phyloP scores from a whole-genome alignment of 371 early-diverging fungal species.

The Smittium culicis region DNA sequence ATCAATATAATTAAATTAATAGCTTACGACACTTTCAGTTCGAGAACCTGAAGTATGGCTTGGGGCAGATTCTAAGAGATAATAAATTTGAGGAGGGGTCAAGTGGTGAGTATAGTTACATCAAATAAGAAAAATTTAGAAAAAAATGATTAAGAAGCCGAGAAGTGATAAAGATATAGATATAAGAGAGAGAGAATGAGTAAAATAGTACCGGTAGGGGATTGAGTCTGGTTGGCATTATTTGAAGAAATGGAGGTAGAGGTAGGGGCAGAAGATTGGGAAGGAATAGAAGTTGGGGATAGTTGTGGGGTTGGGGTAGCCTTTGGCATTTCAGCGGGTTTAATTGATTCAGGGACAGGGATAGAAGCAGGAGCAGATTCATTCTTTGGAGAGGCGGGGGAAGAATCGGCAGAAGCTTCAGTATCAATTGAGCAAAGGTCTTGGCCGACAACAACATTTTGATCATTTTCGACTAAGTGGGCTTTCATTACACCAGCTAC shows the following conservation, averaged over 20 bases:
- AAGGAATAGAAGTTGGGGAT: conserved; percentile 13
- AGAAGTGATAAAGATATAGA: no score
- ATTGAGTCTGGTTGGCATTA: no score
- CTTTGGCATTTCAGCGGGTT: conserved; percentile 14
- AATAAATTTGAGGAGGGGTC: not conserved
- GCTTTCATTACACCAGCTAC: conserved; percentile 75
- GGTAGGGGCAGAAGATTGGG: not conserved
- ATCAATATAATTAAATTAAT: not conserved
- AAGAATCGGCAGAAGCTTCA: conserved; percentile 12
- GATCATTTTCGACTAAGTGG: conserved; percentile 75
- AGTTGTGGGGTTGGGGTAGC: conserved; percentile 15
- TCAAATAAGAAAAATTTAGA: no score
- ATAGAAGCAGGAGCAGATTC: conserved; percentile 27
- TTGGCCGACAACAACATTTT: conserved; percentile 81
- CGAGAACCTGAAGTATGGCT: not conserved
- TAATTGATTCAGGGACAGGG: conserved; percentile 15
- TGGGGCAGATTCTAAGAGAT: not conserved
- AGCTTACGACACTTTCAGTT: not conserved
- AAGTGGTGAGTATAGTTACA: no score
- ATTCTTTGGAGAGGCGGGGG: conserved; percentile 14
- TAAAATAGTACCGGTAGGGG: no score
- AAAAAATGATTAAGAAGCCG: no score
- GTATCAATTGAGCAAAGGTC: conserved; percentile 81
- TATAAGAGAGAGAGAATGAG: no score
- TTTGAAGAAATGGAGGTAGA: not conserved